Evolutionary conservation across 2,329 filamentous ascomycete species (phyloP), one percentile per base, ranked within the genome.

Genomic region (Phyllosticta ampelicida): DNA sequence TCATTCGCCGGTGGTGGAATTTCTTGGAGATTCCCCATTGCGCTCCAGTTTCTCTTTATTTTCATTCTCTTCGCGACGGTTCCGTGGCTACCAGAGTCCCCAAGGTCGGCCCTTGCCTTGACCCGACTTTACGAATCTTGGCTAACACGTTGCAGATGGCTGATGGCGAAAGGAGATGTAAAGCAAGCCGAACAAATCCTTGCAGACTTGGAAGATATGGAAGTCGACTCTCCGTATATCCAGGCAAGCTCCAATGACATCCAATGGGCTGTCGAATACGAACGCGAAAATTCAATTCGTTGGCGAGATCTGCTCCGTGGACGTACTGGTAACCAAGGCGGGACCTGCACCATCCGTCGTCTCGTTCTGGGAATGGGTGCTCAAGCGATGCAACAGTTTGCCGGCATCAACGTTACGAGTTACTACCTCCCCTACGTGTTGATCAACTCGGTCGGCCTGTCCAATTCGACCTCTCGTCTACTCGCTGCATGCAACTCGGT

Each of bases 381-480:
- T 0, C 79, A 81, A 54, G 73, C 73, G 3, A 78, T 80, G 71
- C 77, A 80, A 56, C 77, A 80, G 60, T 66, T 79, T 3, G 60
- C 65, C 55, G 63, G 67, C 0, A 73, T 73, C 54, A 73, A 75
- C 49, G 70, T 75, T 1, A 74, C 73, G 4, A 70, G 66, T 4
- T 79, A 79, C 61, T 82, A 79, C 58, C 69, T 84, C 0, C 81
- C 81, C 0, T 82, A 82, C 44, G 80, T 86, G 0, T 75, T 85
- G 8, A 83, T 80, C 56, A 66, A 79, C 51, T 80, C 75, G 6
- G 80, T 85, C 8, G 80, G 81, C 0, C 74, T 83, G 23, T 68
- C 68, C 28, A 74, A 82, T 59, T 73, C 73, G 48, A 75, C 78
- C 64, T 77, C 79, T 2, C 74, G 81, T 4, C 68, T 85, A 0